Base-by-base conservation (phyloP, 257 asterid species). In the Dorcoceras hygrometricum region DNA sequence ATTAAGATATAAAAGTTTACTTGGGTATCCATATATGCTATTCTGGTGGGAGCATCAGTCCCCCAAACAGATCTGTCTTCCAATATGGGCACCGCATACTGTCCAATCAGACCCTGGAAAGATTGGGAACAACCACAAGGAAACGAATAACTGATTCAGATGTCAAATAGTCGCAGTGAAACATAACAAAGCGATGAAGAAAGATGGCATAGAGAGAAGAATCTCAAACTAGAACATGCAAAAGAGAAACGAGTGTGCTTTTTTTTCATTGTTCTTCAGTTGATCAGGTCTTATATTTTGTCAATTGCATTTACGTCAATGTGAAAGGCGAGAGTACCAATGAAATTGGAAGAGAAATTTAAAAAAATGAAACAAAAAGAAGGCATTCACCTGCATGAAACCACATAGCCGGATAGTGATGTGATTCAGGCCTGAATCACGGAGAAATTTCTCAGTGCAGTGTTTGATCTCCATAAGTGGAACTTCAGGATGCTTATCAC, bases 31-130 rank as follows among this genome's bases (percentile, higher is more conserved):
- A 93, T 90, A 79, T 90, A 93, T 28, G 99, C 99, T 73, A 93
- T 81, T 80, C 99, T 77, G 23, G 99, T 90, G 55, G 99, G 97
- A 83, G 99, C 99, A 84, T 93, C 97, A 54, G 99, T 93, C 57
- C 99, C 99, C 99, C 99, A 93, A 46, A 93, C 99, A 65, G 99
- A 88, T 78, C 90, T 90, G 72, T 88, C 97, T 85, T 93, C 97
- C 77, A 93, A 65, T 56, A 93, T 86, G 59, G 99, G 99, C 71
- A 93, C 97, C n/a, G 96, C 97, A 79, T 88, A 93, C 76, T 93
- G 99, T 66, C 99, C 97, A 62, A 93, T 90, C 76, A 90, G 78
- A 14, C 99, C 97, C 99, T 93, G 87, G 58, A 59, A 29, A 76
- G 59, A 46, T 63, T 28, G 39, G 50, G 56, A 75, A 69, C 57